Evolutionary conservation across 1,139 yeast genomes (phyloP), one percentile per base, ranked within the genome.

Genomic region (Yamadazyma kanchanaburiensis): DNA sequence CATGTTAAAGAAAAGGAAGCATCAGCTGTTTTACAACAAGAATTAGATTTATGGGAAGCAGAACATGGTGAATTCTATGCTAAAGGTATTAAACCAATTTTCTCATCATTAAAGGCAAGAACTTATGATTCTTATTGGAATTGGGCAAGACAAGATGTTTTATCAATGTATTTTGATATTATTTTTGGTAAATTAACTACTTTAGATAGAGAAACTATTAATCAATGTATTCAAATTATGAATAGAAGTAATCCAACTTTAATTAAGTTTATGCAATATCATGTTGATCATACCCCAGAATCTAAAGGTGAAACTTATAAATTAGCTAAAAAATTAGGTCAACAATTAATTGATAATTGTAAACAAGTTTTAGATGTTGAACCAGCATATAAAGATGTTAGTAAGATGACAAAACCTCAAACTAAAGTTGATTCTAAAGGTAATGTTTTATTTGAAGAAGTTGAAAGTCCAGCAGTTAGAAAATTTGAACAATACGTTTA

Each of bases 81-180:
- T 30, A 74, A 79, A 36, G 97, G 98, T 55, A 83, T 91, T 49
- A 72, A 80, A 45, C 96, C 98, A 28, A 80, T 83, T 7, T 91
- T 91, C 67, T 85, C 95, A 24, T 74, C 94, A 40, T 75, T 84
- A 65, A 91, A 91, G 69, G 95, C 97, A 22, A 85, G 98, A 70
- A 80, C 84, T 32, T 91, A 91, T 60, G 97, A 91, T 62, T 88
- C 97, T 16, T 88, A 89, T 63, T 91, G 98, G 98, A 94, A 94
- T 64, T 91, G 98, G 98, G 96, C 97, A 26, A 85, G 96, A 64
- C 98, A 91, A 69, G 96, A 94, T 58, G 85, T 94, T 39, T 68
- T 91, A 48, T 80, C 89, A 31, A 83, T 91, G 88, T 91, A 87
- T 68, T 91, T 77, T 57, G 96, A 91, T 63, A 87, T 91, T 50